A percentile compares a stretch with the other conserved stretches of the same genome.
These are phyloP conservation scores for Fulvia fulva DNA, from an alignment of 2,329 filamentous ascomycete species.

Conservation along the genomic window DNA sequence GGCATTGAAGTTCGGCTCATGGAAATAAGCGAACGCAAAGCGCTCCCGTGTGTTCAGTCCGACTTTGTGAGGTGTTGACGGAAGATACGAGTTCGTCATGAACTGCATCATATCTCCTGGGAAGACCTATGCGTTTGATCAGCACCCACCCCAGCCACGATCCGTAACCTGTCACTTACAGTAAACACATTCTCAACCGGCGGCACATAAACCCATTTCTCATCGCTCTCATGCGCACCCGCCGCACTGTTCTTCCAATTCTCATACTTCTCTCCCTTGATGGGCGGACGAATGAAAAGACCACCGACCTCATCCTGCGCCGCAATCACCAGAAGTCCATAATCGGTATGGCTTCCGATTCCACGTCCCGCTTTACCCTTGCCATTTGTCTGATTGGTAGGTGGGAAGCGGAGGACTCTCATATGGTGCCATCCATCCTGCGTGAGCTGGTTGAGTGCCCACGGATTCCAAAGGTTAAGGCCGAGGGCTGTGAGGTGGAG, in stretches of 20 bases:
- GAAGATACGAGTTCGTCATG: conserved; percentile 12
- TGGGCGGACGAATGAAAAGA: conserved; percentile 8
- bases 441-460: background rate
- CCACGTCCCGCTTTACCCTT: conserved; percentile 13
- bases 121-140: background rate
- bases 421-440: conserved; percentile 13
- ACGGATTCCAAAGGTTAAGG: conserved; percentile 5
- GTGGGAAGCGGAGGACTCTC: conserved; percentile 9
- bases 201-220: background rate
- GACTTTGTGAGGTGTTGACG: conserved; percentile 12
- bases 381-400: conserved; percentile 5
- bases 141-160: background rate
- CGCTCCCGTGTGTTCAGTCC: conserved; percentile 8
- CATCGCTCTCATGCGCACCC: conserved; percentile 6
- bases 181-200: conserved; percentile 11
- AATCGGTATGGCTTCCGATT: conserved; percentile 13
- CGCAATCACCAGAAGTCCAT: conserved; percentile 13
- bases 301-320: conserved; percentile 14
- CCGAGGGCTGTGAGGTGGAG: conserved; percentile 12
- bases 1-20: conserved; percentile 13
- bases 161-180: background rate
- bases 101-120: conserved; percentile 14
- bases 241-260: conserved; percentile 12
- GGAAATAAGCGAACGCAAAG: conserved; percentile 10
- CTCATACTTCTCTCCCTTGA: conserved; percentile 4